These are phyloP conservation scores for Stemphylium beticola DNA, from an alignment of 2,329 filamentous ascomycete genomes.

Conservation along the genomic window DNA sequence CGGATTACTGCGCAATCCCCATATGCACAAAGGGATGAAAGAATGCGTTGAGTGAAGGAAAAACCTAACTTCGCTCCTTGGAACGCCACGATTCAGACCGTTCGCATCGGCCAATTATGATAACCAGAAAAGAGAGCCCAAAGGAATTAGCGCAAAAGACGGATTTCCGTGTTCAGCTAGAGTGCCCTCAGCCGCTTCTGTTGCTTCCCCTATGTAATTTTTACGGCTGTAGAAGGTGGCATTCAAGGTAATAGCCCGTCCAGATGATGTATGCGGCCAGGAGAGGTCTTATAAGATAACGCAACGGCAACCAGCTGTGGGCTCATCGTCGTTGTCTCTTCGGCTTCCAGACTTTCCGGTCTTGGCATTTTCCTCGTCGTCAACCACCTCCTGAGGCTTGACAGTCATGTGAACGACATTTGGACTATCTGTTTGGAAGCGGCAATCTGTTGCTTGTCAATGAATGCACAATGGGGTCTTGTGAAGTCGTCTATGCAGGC, in stretches of 20 bases:
- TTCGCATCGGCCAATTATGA: slow-evolving; percentile 7
- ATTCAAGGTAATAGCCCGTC: background rate
- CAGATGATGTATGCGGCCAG: background rate
- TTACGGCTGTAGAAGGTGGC: background rate
- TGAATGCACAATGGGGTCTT: background rate
- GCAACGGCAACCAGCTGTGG: slow-evolving; percentile 66
- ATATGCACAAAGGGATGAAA: slow-evolving; percentile 21
- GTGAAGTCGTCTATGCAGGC: background rate
- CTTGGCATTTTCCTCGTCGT: slow-evolving; percentile 80
- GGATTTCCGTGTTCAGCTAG: background rate
- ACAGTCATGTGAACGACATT: slow-evolving; percentile 97
- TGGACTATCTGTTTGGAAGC: slow-evolving; percentile 73
- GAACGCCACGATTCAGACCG: slow-evolving; percentile 9
- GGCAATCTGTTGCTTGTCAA: slow-evolving; percentile 67
- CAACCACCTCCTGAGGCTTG: slow-evolving; percentile 80
- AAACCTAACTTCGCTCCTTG: slow-evolving; percentile 5
- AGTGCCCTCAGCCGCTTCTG: background rate
- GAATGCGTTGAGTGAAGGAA: slow-evolving; percentile 5
- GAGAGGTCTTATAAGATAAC: slow-evolving; percentile 61
- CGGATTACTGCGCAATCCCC: slow-evolving; percentile 3
- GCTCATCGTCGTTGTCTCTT: slow-evolving; percentile 62
- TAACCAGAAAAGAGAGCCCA: slow-evolving; percentile 1
- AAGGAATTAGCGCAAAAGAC: background rate
- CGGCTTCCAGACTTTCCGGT: slow-evolving; percentile 62
- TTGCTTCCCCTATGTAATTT: slow-evolving; percentile 3